Conservation (phyloP, 306 rosid genomes). For the Quercus suber region DNA sequence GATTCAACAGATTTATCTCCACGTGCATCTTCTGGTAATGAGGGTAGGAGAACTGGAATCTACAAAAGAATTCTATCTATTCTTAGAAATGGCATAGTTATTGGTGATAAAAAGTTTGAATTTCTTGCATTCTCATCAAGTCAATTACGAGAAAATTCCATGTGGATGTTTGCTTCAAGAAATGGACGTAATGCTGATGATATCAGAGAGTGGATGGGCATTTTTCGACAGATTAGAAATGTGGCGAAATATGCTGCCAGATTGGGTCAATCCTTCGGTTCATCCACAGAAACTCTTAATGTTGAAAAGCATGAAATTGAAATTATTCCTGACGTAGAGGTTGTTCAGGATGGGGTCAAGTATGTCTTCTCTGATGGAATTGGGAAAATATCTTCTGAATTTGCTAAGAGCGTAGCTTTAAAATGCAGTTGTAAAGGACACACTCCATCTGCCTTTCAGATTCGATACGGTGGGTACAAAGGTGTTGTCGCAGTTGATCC, state of each 20-base stretch:
- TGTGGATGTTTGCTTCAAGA: slow-evolving; percentile 88
- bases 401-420: slow-evolving; percentile 62
- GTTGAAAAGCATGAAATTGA: slow-evolving; percentile 49
- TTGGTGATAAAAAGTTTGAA: slow-evolving; percentile 72
- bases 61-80: too few relatives aligned
- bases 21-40: too few relatives aligned
- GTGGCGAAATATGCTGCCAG: slow-evolving; percentile 95
- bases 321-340: slow-evolving; percentile 49
- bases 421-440: slow-evolving; percentile 48
- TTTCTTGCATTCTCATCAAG: slow-evolving; percentile 92
- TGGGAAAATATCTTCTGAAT: slow-evolving; percentile 72
- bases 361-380: slow-evolving; percentile 86
- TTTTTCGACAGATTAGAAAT: slow-evolving; percentile 58
- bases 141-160: slow-evolving; percentile 74
- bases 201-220: slow-evolving; percentile 74
- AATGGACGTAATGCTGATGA: slow-evolving; percentile 32
- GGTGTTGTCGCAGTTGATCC: slow-evolving; percentile 93
- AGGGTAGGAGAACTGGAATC: too few relatives aligned
- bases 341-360: background rate
- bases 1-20: too few relatives aligned
- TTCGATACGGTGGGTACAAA: slow-evolving; percentile 85
- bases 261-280: slow-evolving; percentile 84
- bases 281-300: slow-evolving; percentile 72
- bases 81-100: slow-evolving; percentile 56
- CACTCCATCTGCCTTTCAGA: slow-evolving; percentile 81